Base-by-base conservation (phyloP, 2,329 filamentous ascomycete species). In the Ustulina deusta region DNA sequence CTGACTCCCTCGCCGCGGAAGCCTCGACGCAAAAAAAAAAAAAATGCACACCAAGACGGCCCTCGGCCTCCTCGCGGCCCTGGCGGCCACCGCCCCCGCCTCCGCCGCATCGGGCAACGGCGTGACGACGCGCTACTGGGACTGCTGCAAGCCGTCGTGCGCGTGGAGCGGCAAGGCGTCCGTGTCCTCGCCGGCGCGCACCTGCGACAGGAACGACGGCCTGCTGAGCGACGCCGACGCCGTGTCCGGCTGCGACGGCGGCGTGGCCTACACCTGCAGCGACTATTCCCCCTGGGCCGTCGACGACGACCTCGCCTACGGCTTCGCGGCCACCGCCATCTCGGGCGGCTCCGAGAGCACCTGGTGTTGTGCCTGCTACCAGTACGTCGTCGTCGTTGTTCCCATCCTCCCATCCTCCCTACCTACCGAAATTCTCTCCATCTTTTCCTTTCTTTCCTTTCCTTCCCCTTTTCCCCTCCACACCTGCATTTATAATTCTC, bases 111-210 rank as follows among this genome's bases (percentile, higher is more conserved):
- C 70, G 1, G 74, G 74, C 56, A 71, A 48, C 9, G 74, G 74
- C 34, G 40, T 46, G 46, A 79, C 78, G 44, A 80, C 78, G 4
- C 70, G 79, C 27, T 80, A 79, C 71, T 79, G 81, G 79, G 86
- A 88, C 74, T 88, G 86, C 77, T 88, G 86, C 80, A 89, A 89
- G 79, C 81, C 85, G 9, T 85, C 83, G 15, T 88, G 86, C 72
- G 79, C 80, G 2, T 83, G 85, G 85, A 78, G 79, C 34, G 81
- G 78, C 49, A 87, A 87, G 73, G 82, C 81, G 5, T 42, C 75
- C 44, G 77, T 85, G 72, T 74, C 76, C 49, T 71, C 69, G 51
- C 83, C 83, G 1, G 83, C 85, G 11, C 74, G 68, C 5, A 81
- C 81, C 27, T 86, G 84, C 75, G 78, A 82, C 72, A 78, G 75